Conservation (phyloP, 1,284 basidiomycete species). For the Leccinum griseonigrum region DNA sequence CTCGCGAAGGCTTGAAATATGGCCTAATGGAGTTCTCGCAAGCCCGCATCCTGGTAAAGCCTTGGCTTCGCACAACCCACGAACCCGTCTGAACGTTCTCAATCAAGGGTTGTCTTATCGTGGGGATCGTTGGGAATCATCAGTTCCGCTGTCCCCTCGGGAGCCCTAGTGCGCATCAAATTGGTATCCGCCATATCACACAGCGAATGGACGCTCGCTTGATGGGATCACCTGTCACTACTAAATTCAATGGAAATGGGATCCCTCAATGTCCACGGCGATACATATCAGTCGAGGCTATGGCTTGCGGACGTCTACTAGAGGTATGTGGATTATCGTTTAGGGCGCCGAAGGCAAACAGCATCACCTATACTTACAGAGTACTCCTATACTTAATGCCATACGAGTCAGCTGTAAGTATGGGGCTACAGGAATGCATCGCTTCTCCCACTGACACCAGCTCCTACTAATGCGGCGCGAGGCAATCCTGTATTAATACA, state of each 20-base stretch:
- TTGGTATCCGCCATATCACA: slow-evolving; percentile 1
- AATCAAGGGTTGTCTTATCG: slow-evolving; percentile 15
- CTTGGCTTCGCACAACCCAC: slow-evolving; percentile 4
- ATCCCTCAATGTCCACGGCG: slow-evolving; percentile 1
- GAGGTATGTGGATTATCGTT: not conserved
- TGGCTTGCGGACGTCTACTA: slow-evolving; percentile 11
- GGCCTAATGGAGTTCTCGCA: not conserved
- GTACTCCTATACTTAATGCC: slow-evolving; percentile 2
- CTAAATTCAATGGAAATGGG: slow-evolving; percentile 1
- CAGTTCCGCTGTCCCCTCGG: not conserved
- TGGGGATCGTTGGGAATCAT: slow-evolving; percentile 9
- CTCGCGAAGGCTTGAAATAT: not conserved
- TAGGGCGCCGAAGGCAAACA: not conserved
- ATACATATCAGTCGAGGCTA: slow-evolving; percentile 19
- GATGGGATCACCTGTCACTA: slow-evolving; percentile 1
- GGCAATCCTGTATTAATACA: not conserved
- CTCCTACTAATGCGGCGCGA: not conserved
- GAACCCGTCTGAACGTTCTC: not conserved
- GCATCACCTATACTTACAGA: not conserved
- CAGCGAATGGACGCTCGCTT: slow-evolving; percentile 1
- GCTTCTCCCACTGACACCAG: not conserved
- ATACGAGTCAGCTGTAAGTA: not conserved
- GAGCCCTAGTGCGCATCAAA: slow-evolving; percentile 2
- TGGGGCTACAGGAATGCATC: not conserved
- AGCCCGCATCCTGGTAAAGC: slow-evolving; percentile 8